Evolutionary conservation across 208 protist genomes (phyloP).

Genomic region (Trypanosoma theileri): DNA sequence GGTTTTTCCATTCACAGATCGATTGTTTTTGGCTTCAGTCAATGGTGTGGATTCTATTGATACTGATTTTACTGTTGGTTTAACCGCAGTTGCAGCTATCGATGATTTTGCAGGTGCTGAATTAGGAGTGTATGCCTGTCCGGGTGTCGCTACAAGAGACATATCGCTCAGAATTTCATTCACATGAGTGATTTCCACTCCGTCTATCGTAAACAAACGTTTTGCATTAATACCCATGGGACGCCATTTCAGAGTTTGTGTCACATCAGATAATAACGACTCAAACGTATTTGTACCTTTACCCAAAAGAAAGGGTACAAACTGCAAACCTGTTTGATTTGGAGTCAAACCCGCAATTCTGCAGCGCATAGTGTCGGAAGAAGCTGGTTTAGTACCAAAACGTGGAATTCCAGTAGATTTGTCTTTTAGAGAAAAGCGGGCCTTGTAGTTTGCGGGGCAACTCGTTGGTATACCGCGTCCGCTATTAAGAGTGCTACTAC

Average conservation of each 20-base stretch:
- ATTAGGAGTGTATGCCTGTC: constrained; percentile 34
- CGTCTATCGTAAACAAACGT: constrained; percentile 64
- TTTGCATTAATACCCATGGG: constrained; percentile 31
- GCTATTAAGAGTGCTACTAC: not conserved
- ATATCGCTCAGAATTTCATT: constrained; percentile 46
- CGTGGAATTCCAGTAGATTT: constrained; percentile 41
- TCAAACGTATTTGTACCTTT: constrained; percentile 36
- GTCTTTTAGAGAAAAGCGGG: constrained; percentile 51
- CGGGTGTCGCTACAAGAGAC: constrained; percentile 59
- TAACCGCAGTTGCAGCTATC: too few relatives aligned
- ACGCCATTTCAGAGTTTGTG: constrained; percentile 52
- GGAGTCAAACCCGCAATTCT: constrained; percentile 15
- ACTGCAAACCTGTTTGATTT: constrained; percentile 21
- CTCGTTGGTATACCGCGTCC: constrained; percentile 27
- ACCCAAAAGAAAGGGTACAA: constrained; percentile 29
- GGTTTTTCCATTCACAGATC: too few relatives aligned
- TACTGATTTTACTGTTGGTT: too few relatives aligned
- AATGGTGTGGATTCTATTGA: too few relatives aligned
- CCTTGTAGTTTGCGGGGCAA: constrained; percentile 44
- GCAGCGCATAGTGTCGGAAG: not conserved
- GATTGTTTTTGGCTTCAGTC: too few relatives aligned
- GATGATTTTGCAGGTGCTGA: not conserved
- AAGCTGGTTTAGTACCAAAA: not conserved
- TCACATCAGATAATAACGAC: constrained; percentile 43
- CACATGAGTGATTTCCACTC: constrained; percentile 51